A percentile compares a stretch with the other conserved stretches of the same genome.
phyloP scores from a whole-genome alignment of 2,329 filamentous ascomycete genomes.

The Anthostomella pinea region DNA sequence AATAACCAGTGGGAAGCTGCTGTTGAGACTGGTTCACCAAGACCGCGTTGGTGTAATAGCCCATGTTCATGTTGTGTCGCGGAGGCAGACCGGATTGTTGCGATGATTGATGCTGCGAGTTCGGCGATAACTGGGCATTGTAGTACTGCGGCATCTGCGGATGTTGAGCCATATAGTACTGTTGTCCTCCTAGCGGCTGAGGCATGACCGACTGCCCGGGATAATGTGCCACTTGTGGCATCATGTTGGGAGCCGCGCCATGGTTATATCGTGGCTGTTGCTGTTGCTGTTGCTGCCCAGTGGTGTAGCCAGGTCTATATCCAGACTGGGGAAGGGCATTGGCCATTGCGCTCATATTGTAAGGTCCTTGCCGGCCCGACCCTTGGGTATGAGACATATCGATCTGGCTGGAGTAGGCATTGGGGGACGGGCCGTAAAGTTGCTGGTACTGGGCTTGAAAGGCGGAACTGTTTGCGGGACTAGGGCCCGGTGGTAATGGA shows the following conservation, averaged over 20 bases:
- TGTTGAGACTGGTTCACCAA: constrained; percentile 41
- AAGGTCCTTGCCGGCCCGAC: constrained; percentile 34
- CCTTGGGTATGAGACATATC: constrained; percentile 38
- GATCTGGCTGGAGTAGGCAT: constrained; percentile 41
- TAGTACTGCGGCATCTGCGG: constrained; percentile 45
- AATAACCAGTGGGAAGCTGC: constrained; percentile 37
- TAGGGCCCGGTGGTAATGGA: constrained; percentile 18
- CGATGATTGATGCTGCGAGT: constrained; percentile 32
- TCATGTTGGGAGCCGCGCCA: constrained; percentile 34
- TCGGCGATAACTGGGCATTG: constrained; percentile 35
- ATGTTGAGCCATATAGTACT: constrained; percentile 48
- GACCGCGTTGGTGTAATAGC: constrained; percentile 43
- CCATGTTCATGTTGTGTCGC: constrained; percentile 35
- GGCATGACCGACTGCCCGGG: constrained; percentile 36
- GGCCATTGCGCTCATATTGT: constrained; percentile 47
- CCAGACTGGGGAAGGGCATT: constrained; percentile 41
- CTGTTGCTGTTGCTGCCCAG: constrained; percentile 31
- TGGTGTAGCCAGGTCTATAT: constrained; percentile 39
- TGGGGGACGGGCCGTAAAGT: constrained; percentile 33
- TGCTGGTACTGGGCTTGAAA: constrained; percentile 32
- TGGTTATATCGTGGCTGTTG: constrained; percentile 32
- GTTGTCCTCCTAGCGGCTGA: constrained; percentile 41
- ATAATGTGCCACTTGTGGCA: constrained; percentile 42
- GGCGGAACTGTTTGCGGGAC: constrained; percentile 19
- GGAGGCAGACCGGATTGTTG: constrained; percentile 32